These are phyloP conservation scores for Myxozyma mucilagina DNA, from an alignment of 805 yeast genomes.

Conservation along the genomic window DNA sequence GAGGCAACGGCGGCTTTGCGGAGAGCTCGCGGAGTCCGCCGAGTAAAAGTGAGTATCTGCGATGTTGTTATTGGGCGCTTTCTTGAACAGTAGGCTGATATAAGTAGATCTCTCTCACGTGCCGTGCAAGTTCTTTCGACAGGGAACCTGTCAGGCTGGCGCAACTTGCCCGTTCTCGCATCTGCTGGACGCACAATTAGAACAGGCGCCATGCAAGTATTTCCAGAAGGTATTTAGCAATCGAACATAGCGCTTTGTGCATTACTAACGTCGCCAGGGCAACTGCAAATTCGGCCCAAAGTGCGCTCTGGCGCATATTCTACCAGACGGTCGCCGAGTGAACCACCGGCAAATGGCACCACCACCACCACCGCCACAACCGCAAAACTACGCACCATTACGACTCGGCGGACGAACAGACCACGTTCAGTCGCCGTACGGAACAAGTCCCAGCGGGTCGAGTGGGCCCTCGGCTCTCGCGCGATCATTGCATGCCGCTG, in stretches of 20 bases:
- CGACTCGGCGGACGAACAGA: constrained; percentile 28
- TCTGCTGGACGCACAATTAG: constrained; percentile 55
- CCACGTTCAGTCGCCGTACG: constrained; percentile 15
- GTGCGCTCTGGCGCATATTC: constrained; percentile 89
- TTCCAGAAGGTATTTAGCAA: constrained; percentile 57
- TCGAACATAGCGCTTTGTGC: neutral
- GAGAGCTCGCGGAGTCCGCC: constrained; percentile 33
- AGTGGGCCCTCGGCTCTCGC: constrained; percentile 29
- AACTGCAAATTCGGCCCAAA: constrained; percentile 92
- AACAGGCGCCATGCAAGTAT: constrained; percentile 76
- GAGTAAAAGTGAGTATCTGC: constrained; percentile 28
- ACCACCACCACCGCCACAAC: constrained; percentile 4
- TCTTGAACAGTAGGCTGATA: neutral
- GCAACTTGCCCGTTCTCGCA: constrained; percentile 89
- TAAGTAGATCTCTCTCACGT: constrained; percentile 77
- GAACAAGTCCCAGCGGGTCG: constrained; percentile 1
- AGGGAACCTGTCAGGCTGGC: constrained; percentile 96
- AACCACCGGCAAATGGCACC: constrained; percentile 44
- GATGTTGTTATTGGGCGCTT: neutral
- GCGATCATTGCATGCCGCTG: constrained; percentile 25
- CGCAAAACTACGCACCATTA: constrained; percentile 15
- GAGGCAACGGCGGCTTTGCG: constrained; percentile 17
- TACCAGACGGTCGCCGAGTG: constrained; percentile 85
- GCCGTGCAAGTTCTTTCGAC: constrained; percentile 90
- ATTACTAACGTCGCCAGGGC: constrained; percentile 48